Evolutionary conservation across 2,329 filamentous ascomycete species (phyloP).

Genomic region (Penicillium concentricum): DNA sequence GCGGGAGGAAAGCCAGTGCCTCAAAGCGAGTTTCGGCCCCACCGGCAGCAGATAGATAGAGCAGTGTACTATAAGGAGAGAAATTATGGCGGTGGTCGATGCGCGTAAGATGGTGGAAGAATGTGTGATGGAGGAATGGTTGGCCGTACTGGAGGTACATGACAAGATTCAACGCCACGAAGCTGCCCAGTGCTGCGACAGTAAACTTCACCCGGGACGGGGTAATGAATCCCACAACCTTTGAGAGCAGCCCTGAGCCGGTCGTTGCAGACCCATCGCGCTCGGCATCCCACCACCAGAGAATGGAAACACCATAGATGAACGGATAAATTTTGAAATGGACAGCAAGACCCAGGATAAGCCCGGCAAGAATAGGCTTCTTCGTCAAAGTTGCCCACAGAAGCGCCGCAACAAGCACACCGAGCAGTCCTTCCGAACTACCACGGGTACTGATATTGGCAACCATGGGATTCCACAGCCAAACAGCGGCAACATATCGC

Average conservation of each 20-base stretch:
- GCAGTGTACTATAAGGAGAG: conserved; percentile 87
- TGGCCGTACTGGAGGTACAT: conserved; percentile 80
- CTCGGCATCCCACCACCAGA: conserved; percentile 44
- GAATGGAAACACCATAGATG: conserved; percentile 71
- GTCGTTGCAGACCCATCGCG: conserved; percentile 12
- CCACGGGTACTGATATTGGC: conserved; percentile 93
- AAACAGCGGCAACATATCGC: conserved; percentile 73
- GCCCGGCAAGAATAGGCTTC: conserved; percentile 64
- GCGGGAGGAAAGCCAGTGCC: conserved; percentile 83
- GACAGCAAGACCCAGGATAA: conserved; percentile 76
- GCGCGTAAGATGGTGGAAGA: conserved; percentile 85
- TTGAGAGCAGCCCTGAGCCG: conserved; percentile 10
- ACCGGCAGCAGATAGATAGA: conserved; percentile 78
- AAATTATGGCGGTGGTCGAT: conserved; percentile 99
- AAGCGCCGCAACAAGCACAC: conserved; percentile 77
- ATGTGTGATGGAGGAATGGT: conserved; percentile 86
- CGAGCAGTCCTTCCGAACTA: conserved; percentile 86
- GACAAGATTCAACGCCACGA: conserved; percentile 67
- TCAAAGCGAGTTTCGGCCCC: conserved; percentile 56
- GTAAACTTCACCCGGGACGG: conserved; percentile 38
- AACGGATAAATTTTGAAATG: conserved; percentile 99
- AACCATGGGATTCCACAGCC: conserved; percentile 97
- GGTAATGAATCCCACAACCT: conserved; percentile 38
- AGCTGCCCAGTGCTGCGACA: conserved; percentile 67
- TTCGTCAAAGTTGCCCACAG: conserved; percentile 75